Evolutionary conservation across 176 grass and related monocot genomes (phyloP).

Genomic region (Canna indica): DNA sequence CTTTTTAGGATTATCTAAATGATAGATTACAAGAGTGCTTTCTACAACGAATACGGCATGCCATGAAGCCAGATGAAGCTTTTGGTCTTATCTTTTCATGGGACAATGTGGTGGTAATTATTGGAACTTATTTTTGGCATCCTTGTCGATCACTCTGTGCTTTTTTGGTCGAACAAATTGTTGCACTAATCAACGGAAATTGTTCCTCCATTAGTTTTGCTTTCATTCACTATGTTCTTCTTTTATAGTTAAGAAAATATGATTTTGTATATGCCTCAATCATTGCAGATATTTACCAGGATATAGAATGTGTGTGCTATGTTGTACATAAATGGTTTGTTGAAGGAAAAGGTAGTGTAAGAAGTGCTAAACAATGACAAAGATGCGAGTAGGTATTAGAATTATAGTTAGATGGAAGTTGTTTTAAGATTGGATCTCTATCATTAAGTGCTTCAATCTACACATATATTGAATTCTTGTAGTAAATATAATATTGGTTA

Average conservation of each 20-base stretch:
- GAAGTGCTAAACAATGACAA: too few relatives aligned
- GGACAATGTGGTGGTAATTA: slow-evolving; percentile 90
- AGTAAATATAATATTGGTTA: too few relatives aligned
- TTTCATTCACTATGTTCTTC: background rate
- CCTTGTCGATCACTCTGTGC: background rate
- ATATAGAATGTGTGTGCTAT: background rate
- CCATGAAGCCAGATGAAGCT: slow-evolving; percentile 99
- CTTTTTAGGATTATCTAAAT: slow-evolving; percentile 75
- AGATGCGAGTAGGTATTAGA: too few relatives aligned
- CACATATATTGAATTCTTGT: too few relatives aligned
- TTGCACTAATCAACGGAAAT: background rate
- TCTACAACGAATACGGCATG: slow-evolving; percentile 94
- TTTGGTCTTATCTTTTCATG: slow-evolving; percentile 95
- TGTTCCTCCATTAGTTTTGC: background rate
- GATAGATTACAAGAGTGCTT: slow-evolving; percentile 90
- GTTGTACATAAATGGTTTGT: too few relatives aligned
- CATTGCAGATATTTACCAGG: background rate
- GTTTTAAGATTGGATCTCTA: too few relatives aligned
- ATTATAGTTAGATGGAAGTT: too few relatives aligned
- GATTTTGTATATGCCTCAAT: background rate
- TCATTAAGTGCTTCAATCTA: too few relatives aligned
- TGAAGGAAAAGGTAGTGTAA: too few relatives aligned
- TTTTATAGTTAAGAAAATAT: background rate
- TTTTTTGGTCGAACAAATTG: background rate
- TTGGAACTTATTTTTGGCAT: background rate